Evolutionary conservation across 345 rosid species (phyloP).

Genomic region (Psidium guajava): DNA sequence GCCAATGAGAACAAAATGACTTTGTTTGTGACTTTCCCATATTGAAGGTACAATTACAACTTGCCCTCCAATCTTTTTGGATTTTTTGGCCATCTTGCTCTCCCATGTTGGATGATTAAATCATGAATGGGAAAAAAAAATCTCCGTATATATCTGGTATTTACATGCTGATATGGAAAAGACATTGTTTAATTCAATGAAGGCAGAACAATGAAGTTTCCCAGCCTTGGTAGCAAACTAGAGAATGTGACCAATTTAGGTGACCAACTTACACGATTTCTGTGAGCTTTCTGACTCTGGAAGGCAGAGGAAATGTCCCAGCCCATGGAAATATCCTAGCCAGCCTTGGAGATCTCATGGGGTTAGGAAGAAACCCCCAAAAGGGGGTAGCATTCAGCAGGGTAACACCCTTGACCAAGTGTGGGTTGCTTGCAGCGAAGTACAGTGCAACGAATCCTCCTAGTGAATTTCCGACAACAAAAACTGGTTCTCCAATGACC

Average conservation of each 20-base stretch:
- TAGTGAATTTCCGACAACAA: constrained; percentile 81
- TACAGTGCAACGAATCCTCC: constrained; percentile 87
- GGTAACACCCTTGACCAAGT: constrained; percentile 81
- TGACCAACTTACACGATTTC: constrained; percentile 50
- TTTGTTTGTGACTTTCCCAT: neutral
- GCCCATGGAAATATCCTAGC: constrained; percentile 79
- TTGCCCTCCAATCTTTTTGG: neutral
- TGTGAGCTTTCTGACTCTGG: constrained; percentile 58
- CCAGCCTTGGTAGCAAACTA: neutral
- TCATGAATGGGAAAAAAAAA: neutral
- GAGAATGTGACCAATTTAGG: neutral
- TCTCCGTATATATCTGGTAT: neutral
- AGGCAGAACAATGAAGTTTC: neutral
- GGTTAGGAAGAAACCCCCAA: constrained; percentile 96
- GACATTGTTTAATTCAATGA: neutral
- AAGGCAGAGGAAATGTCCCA: constrained; percentile 89
- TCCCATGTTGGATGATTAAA: neutral
- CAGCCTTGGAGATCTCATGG: constrained; percentile 52
- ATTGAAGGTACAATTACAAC: neutral
- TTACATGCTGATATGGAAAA: neutral
- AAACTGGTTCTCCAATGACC: constrained; percentile 91
- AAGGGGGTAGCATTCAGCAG: constrained; percentile 95
- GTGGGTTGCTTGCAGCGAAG: constrained; percentile 79
- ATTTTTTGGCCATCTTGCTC: neutral
- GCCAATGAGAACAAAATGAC: neutral